Conservation (phyloP, 2,329 filamentous ascomycete species). For the Penicillium brevicompactum region DNA sequence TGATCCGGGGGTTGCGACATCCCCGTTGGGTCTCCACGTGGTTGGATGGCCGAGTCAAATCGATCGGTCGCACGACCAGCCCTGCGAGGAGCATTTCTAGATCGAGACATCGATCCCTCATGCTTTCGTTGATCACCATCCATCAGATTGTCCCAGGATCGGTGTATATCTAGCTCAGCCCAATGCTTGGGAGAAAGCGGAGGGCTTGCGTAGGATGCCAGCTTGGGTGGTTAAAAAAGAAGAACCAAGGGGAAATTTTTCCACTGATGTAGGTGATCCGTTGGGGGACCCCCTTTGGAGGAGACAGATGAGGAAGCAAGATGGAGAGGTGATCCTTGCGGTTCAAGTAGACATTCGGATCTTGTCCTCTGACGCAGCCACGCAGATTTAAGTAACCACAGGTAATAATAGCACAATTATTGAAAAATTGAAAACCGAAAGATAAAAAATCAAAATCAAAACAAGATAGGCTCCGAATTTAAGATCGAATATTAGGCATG, state of each 20-base stretch:
- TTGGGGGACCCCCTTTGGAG: not conserved
- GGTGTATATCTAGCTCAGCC: constrained; percentile 59
- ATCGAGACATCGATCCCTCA: constrained; percentile 63
- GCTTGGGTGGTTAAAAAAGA: constrained; percentile 50
- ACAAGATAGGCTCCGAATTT: not conserved
- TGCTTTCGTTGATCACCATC: constrained; percentile 75
- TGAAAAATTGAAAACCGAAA: not conserved
- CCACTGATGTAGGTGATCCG: not conserved
- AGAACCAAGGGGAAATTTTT: not conserved
- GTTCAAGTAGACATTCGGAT: constrained; percentile 13
- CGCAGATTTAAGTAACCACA: constrained; percentile 8
- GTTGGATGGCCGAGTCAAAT: constrained; percentile 37
- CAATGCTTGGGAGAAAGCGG: constrained; percentile 67
- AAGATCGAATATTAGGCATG: constrained; percentile 5
- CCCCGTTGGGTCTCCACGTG: constrained; percentile 39
- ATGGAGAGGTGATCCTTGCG: constrained; percentile 5
- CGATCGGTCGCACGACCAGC: constrained; percentile 51
- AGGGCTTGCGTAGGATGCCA: constrained; percentile 65
- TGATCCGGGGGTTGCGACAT: constrained; percentile 40
- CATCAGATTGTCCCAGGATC: constrained; percentile 64
- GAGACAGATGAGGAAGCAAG: not conserved
- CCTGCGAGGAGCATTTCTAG: constrained; percentile 52
- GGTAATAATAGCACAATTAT: not conserved
- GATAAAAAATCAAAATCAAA: not conserved
- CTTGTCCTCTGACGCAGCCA: constrained; percentile 10